Evolutionary conservation across 1,284 basidiomycete genomes (phyloP), one percentile per base, ranked within the genome.

Genomic region (Pholiota adiposa): DNA sequence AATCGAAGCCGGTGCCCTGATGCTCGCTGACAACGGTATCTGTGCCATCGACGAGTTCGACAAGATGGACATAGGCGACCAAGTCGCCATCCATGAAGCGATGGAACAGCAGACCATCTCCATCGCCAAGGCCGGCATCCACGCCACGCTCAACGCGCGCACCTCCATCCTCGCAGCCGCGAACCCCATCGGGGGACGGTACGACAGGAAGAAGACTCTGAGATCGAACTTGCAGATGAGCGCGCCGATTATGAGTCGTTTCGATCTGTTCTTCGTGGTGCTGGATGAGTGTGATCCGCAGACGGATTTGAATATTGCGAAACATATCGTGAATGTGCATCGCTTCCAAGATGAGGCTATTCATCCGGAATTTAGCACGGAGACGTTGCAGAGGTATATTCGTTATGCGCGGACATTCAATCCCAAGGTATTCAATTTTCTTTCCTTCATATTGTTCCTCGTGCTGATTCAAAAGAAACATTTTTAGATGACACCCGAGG

Each of bases 61-160:
- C 85, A 99, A 99, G 80, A 99, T 99, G 97, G 97, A 99, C 75
- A 87, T 98, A 50, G 89, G 94, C 2, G 97, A 99, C 75, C 97
- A 99, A 75, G 96, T 99, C 44, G 97, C 97, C 34, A 99, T 99
- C 67, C 97, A 99, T 83, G 97, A 99, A 83, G 96, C 97, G 1
- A 99, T 99, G 97, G 97, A 99, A 87, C 97, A 99, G 78, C 97
- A 99, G 79, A 99, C 97, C 1, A 98, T 99, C 70, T 98, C 96
- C 34, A 98, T 99, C 67, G 97, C 97, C 55, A 99, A 99, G 75
- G 97, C 97, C 2, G 97, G 97, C 63, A 98, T 99, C 67, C 97
- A 99, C 72, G 97, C 97, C 1, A 99, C 97, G 0, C 85, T 99
- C 52, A 99, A 99, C 69, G 97, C 97, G 0, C 89, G 97, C 11